Evolutionary conservation across 768 basidiomycete genomes (phyloP).

Genomic region (Thelephora aurantiotincta): DNA sequence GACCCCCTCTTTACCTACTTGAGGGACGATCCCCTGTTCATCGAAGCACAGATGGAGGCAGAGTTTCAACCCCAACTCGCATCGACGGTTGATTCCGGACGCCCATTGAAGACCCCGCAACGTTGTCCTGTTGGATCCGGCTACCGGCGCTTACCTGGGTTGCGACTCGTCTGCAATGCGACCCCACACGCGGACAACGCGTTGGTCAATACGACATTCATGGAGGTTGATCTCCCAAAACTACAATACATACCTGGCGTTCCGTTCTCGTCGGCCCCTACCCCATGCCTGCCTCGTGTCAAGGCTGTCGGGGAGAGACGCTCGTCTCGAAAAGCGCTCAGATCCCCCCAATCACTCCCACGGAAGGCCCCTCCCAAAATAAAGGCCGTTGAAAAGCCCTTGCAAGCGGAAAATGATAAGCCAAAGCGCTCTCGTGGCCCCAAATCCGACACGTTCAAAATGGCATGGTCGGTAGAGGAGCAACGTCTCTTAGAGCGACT

Average conservation of each 20-base stretch:
- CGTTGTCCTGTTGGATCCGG: conserved; percentile 16
- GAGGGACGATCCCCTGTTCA: conserved; percentile 12
- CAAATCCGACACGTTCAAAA: conserved; percentile 70
- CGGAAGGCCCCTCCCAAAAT: not conserved
- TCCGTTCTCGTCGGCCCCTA: conserved; percentile 3
- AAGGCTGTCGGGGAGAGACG: conserved; percentile 4
- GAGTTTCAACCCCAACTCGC: conserved; percentile 26
- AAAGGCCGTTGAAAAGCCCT: not conserved
- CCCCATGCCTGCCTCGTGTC: not conserved
- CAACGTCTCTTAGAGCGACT: conserved; percentile 66
- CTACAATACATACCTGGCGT: conserved; percentile 6
- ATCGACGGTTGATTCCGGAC: conserved; percentile 32
- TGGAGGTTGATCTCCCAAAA: not conserved
- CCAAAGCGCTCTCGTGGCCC: not conserved
- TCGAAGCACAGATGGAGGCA: conserved; percentile 15
- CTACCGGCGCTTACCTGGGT: conserved; percentile 5
- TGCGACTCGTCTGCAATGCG: conserved; percentile 9
- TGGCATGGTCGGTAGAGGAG: conserved; percentile 62
- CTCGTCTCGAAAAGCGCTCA: conserved; percentile 6
- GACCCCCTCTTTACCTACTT: conserved; percentile 26
- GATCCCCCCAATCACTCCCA: not conserved
- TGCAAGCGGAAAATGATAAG: conserved; percentile 4
- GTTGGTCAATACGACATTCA: conserved; percentile 31
- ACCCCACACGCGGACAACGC: conserved; percentile 15
- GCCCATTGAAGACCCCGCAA: conserved; percentile 41